These are phyloP conservation scores for Backusella australiensis DNA, from an alignment of 192 early-diverging fungal genomes.

Conservation along the genomic window DNA sequence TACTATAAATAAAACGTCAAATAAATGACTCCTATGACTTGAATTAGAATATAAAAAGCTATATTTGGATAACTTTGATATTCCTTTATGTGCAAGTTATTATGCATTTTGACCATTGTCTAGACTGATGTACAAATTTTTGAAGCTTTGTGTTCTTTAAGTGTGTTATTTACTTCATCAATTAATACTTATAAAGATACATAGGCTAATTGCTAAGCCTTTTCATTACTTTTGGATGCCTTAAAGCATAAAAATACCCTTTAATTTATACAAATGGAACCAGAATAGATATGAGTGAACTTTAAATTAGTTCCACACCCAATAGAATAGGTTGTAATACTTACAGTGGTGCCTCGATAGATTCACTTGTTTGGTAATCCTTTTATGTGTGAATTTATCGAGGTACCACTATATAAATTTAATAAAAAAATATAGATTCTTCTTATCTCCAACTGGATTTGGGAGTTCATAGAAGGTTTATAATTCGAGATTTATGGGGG, in stretches of 20 bases:
- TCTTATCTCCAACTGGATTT: not conserved
- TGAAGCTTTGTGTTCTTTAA: not conserved
- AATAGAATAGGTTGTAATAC: not conserved
- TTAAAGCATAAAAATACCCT: not conserved
- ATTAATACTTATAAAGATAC: not conserved
- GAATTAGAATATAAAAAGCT: not conserved
- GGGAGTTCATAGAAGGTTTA: not conserved
- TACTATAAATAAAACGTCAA: constrained; percentile 11
- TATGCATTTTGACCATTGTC: not conserved
- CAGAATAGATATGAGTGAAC: not conserved
- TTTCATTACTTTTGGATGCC: not conserved
- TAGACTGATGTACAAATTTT: not conserved
- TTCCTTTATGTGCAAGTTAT: not conserved
- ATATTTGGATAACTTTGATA: not conserved
- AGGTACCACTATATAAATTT: not conserved
- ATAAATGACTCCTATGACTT: constrained; percentile 1
- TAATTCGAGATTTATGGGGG: not conserved
- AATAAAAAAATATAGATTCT: not conserved
- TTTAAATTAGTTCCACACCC: not conserved
- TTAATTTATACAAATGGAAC: not conserved
- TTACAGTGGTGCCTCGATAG: no score
- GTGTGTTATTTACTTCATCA: not conserved
- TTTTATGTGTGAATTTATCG: no score
- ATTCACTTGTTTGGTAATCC: no score
- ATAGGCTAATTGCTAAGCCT: not conserved